Conservation (phyloP, 495 filamentous ascomycete genomes). For the Aspergillus sparsus region DNA sequence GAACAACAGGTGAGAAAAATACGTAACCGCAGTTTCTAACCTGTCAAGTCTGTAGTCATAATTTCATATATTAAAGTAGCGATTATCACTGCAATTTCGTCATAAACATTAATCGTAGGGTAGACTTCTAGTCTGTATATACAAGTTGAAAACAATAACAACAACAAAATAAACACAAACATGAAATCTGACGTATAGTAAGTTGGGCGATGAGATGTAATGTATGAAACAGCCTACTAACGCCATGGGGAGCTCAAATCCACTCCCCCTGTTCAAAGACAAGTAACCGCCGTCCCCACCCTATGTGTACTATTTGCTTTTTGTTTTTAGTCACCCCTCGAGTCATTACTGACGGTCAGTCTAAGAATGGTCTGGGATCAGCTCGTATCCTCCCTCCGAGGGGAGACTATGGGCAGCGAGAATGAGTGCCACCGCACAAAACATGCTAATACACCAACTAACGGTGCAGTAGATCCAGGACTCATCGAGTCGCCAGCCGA, state of each 20-base stretch:
- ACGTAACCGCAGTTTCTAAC: no score
- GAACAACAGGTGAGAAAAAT: no score
- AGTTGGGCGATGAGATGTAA: not conserved
- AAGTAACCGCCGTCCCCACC: not conserved
- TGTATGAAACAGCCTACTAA: conserved; percentile 1
- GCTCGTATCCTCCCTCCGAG: conserved; percentile 82
- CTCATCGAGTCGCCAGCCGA: conserved; percentile 79
- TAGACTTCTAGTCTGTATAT: conserved; percentile 19
- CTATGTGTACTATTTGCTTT: not conserved
- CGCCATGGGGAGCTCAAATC: not conserved
- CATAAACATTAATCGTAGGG: conserved; percentile 13
- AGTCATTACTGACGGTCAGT: not conserved
- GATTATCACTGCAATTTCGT: not conserved
- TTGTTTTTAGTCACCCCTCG: not conserved
- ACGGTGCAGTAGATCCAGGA: conserved; percentile 76
- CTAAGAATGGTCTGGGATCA: conserved; percentile 54
- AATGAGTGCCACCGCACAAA: conserved; percentile 62
- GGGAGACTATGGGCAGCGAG: conserved; percentile 68
- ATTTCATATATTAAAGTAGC: no score
- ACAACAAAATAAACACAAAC: not conserved
- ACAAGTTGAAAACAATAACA: conserved; percentile 1
- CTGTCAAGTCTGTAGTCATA: no score
- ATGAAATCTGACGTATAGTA: not conserved
- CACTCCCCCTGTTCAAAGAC: not conserved
- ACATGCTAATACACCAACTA: conserved; percentile 65